phyloP scores from a whole-genome alignment of 208 protist genomes.

The Naegleria fowleri region DNA sequence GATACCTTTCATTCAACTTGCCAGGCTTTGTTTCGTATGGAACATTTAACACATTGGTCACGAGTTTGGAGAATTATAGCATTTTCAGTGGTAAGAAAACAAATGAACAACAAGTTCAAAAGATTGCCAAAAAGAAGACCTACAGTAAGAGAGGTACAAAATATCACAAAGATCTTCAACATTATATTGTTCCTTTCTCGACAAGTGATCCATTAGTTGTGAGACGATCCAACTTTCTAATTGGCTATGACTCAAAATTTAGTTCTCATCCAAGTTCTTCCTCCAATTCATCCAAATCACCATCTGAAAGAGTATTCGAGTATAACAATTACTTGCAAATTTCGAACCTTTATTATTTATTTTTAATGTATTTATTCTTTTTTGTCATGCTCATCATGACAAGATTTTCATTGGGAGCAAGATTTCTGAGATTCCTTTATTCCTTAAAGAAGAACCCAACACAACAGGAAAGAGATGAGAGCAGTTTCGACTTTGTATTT shows the following conservation, averaged over 20 bases:
- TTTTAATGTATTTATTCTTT: background rate
- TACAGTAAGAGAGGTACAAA: background rate
- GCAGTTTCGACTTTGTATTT: background rate
- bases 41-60: background rate
- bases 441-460: background rate
- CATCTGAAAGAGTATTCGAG: background rate
- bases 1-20: background rate
- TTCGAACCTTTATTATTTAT: background rate
- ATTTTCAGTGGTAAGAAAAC: background rate
- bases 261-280: background rate
- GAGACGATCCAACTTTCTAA: background rate
- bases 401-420: background rate
- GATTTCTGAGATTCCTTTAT: background rate
- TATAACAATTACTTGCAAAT: constrained; percentile 12
- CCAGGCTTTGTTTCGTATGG: background rate
- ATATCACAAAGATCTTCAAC: background rate
- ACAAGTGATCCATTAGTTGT: constrained; percentile 1
- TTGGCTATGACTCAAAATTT: background rate
- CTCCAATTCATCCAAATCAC: too few species aligned
- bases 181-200: constrained; percentile 11
- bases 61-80: background rate
- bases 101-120: background rate
- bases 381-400: background rate
- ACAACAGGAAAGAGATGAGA: background rate
- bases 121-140: background rate